phyloP scores from a whole-genome alignment of 2,329 filamentous ascomycete species.

The Fusarium sp. region DNA sequence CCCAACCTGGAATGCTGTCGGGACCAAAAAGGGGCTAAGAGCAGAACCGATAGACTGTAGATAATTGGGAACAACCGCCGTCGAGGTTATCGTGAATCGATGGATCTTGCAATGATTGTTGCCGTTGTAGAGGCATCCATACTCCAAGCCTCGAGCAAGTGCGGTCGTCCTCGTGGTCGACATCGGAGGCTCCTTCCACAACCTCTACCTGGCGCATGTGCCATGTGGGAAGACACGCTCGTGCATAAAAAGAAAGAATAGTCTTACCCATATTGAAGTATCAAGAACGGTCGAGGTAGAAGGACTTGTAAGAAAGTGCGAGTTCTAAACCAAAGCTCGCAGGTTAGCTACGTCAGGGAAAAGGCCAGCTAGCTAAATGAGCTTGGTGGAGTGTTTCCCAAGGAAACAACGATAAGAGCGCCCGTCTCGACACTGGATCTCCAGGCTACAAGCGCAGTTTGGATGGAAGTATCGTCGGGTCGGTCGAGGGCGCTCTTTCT shows the following conservation, averaged over 20 bases:
- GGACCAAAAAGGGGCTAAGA: conserved; percentile 52
- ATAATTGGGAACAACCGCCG: conserved; percentile 55
- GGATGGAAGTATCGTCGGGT: conserved; percentile 9
- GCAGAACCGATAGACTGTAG: conserved; percentile 60
- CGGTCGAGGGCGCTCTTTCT: conserved; percentile 37
- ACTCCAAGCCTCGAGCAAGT: conserved; percentile 9
- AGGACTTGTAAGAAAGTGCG: conserved; percentile 49
- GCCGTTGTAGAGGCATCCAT: conserved; percentile 11
- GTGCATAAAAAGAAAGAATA: conserved; percentile 49
- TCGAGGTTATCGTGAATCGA: conserved; percentile 48
- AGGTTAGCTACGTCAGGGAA: conserved; percentile 46
- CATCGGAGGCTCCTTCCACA: conserved; percentile 40
- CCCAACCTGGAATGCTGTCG: conserved; percentile 42
- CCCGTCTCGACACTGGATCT: not conserved
- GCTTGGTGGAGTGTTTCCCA: conserved; percentile 24
- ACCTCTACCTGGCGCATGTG: conserved; percentile 34
- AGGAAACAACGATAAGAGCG: conserved; percentile 16
- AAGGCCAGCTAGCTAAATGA: conserved; percentile 43
- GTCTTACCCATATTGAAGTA: conserved; percentile 58
- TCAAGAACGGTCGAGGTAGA: conserved; percentile 53
- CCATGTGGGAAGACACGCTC: conserved; percentile 42
- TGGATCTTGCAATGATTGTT: conserved; percentile 36
- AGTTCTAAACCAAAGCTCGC: conserved; percentile 34
- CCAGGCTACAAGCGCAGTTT: conserved; percentile 19
- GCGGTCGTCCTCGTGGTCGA: conserved; percentile 40